Evolutionary conservation across 805 yeast species (phyloP).

Genomic region (Wickerhamiella bombiphila): DNA sequence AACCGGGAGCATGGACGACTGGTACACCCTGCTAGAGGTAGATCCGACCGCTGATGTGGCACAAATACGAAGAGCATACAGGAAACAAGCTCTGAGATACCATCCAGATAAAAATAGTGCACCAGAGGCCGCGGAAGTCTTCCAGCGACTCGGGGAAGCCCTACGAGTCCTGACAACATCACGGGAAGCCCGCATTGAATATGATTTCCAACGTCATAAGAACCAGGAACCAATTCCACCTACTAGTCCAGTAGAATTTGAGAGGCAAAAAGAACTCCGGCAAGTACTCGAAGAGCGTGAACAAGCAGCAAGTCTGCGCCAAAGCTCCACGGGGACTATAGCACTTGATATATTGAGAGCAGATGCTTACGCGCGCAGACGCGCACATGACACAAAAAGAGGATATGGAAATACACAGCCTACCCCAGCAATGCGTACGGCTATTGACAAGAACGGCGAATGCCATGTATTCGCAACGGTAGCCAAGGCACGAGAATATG

Average conservation of each 20-base stretch:
- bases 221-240: too few species aligned
- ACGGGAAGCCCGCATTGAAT: too few species aligned
- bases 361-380: slow-evolving; percentile 4
- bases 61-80: slow-evolving; percentile 79
- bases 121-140: slow-evolving; percentile 15
- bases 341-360: slow-evolving; percentile 3
- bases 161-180: too few species aligned
- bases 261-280: too few species aligned
- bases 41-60: slow-evolving; percentile 60
- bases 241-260: too few species aligned
- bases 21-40: slow-evolving; percentile 71
- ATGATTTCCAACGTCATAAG: too few species aligned
- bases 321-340: too few species aligned
- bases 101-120: slow-evolving; percentile 71
- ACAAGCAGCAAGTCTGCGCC: slow-evolving; percentile 3
- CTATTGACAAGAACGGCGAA: neutral
- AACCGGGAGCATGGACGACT: neutral
- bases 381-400: slow-evolving; percentile 1
- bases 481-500: slow-evolving; percentile 9
- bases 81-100: slow-evolving; percentile 75
- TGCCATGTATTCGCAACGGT: slow-evolving; percentile 5
- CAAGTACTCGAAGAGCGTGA: slow-evolving; percentile 1
- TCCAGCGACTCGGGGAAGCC: slow-evolving; percentile 21
- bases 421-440: slow-evolving; percentile 1
- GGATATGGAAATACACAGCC: neutral